Evolutionary conservation across 768 basidiomycete genomes (phyloP).

Genomic region (Xerocomellus chrysenteron): DNA sequence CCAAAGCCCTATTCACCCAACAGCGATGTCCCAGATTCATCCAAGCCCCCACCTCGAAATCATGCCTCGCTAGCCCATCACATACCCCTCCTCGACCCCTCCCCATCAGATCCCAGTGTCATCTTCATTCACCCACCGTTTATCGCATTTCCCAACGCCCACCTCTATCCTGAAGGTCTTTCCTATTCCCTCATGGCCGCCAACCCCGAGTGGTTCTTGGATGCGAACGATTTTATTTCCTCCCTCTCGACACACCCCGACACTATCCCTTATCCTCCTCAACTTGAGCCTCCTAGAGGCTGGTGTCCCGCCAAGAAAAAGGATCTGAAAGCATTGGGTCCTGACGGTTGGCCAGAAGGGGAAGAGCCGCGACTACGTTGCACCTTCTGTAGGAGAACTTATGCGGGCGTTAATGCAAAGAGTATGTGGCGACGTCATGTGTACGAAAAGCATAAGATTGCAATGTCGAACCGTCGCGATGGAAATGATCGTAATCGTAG

Average conservation of each 20-base stretch:
- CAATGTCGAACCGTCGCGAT: constrained; percentile 84
- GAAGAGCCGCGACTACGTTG: constrained; percentile 78
- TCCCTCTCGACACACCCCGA: constrained; percentile 43
- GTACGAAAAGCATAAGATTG: constrained; percentile 87
- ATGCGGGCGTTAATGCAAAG: constrained; percentile 85
- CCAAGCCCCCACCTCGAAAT: constrained; percentile 32
- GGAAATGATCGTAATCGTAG: constrained; percentile 57
- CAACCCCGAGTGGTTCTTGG: constrained; percentile 80
- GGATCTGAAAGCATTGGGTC: constrained; percentile 65
- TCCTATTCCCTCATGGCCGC: constrained; percentile 70
- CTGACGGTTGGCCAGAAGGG: constrained; percentile 76
- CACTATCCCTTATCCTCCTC: constrained; percentile 70
- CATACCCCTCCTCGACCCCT: constrained; percentile 64
- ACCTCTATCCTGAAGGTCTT: constrained; percentile 62
- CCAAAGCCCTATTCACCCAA: constrained; percentile 62
- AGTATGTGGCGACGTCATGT: constrained; percentile 92
- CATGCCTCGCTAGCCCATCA: constrained; percentile 41
- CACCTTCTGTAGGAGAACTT: constrained; percentile 81
- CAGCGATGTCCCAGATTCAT: constrained; percentile 18
- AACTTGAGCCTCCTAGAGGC: constrained; percentile 79
- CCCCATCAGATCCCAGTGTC: constrained; percentile 59
- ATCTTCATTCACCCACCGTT: constrained; percentile 79
- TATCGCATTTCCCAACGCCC: constrained; percentile 59
- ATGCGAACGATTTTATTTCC: constrained; percentile 61
- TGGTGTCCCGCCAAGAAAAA: constrained; percentile 89